phyloP scores from a whole-genome alignment of 2,329 filamentous ascomycete species.

The Fusarium floridanum region DNA sequence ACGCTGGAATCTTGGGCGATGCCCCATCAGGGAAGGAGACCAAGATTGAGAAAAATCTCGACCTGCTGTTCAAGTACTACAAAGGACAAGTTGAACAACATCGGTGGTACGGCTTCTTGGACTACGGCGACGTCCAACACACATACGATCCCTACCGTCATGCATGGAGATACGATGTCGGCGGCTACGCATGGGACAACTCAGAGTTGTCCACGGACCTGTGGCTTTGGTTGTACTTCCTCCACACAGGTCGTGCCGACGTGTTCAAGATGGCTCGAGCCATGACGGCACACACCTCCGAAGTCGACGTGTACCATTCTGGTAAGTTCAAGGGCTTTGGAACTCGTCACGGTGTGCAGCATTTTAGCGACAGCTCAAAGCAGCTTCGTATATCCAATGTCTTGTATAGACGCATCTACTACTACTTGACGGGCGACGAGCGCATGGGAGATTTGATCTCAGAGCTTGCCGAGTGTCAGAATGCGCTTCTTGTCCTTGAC shows the following conservation, averaged over 20 bases:
- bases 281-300: slow-evolving; percentile 67
- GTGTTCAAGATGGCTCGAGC: slow-evolving; percentile 71
- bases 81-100: slow-evolving; percentile 66
- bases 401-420: slow-evolving; percentile 62
- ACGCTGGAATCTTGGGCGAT: neutral
- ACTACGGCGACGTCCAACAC: slow-evolving; percentile 73
- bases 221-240: slow-evolving; percentile 72
- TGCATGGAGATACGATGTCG: slow-evolving; percentile 72
- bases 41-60: slow-evolving; percentile 64
- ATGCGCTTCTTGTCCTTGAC: slow-evolving; percentile 24
- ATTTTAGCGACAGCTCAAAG: slow-evolving; percentile 71
- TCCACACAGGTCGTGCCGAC: slow-evolving; percentile 68
- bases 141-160: slow-evolving; percentile 71
- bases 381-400: slow-evolving; percentile 65
- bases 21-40: slow-evolving; percentile 45
- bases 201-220: slow-evolving; percentile 72
- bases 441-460: slow-evolving; percentile 60
- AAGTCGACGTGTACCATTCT: slow-evolving; percentile 72
- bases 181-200: slow-evolving; percentile 75
- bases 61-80: slow-evolving; percentile 69
- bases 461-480: slow-evolving; percentile 26
- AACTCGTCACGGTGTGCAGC: slow-evolving; percentile 72
- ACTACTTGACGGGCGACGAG: slow-evolving; percentile 69
- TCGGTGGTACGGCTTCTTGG: slow-evolving; percentile 73
- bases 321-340: slow-evolving; percentile 70